A percentile compares a stretch with the other conserved stretches of the same genome.
Conservation (phyloP, 202 grass and related monocot genomes). For the Brachypodium distachyon region DNA sequence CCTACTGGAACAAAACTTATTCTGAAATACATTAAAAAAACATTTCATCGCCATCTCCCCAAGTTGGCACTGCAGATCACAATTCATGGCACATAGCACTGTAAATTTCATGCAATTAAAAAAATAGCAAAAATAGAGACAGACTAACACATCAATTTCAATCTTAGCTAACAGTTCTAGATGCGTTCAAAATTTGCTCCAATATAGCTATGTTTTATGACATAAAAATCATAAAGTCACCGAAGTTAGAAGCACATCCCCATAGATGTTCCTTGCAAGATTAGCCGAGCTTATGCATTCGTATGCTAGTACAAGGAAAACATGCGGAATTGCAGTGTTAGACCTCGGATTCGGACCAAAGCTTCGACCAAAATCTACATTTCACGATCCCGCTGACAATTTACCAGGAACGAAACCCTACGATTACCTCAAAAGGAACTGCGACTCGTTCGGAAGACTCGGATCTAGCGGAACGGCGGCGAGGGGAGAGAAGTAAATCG, state of each 20-base stretch:
- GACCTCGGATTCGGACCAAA: background rate
- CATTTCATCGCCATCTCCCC: background rate
- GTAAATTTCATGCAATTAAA: background rate
- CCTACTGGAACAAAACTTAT: background rate
- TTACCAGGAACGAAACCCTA: background rate
- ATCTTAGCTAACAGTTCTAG: background rate
- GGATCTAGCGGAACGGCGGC: constrained; percentile 4
- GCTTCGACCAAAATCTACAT: background rate
- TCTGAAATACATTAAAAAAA: background rate
- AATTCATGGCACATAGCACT: background rate
- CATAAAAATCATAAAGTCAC: background rate
- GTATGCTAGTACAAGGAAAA: background rate
- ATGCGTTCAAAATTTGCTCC: background rate
- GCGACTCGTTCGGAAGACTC: background rate
- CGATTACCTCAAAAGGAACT: background rate
- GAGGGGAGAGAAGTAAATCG: background rate
- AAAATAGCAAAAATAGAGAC: background rate
- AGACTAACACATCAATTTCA: background rate
- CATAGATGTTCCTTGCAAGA: background rate
- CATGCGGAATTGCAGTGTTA: background rate
- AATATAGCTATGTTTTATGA: background rate
- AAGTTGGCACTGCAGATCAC: background rate
- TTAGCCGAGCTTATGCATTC: background rate
- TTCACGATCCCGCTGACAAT: background rate
- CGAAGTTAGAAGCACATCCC: background rate